Evolutionary conservation across 2,329 filamentous ascomycete genomes (phyloP).

Genomic region (Monosporascus sp.): DNA sequence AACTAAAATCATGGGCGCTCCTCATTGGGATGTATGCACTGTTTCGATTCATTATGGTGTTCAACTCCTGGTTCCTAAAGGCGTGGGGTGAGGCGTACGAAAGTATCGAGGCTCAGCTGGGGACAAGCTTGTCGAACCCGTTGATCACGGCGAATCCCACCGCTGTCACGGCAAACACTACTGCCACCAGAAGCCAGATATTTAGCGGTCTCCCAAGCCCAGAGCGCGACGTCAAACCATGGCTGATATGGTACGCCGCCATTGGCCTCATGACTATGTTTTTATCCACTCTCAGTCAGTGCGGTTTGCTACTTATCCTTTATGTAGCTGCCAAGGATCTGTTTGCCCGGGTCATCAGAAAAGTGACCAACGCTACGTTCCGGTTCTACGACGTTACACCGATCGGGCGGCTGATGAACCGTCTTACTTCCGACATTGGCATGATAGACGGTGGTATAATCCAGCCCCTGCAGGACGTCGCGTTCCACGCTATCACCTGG

Average conservation of each 20-base stretch:
- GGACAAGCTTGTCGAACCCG: constrained; percentile 3
- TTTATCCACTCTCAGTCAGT: constrained; percentile 54
- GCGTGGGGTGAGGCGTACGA: constrained; percentile 77
- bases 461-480: constrained; percentile 63
- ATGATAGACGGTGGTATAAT: constrained; percentile 86
- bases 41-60: constrained; percentile 60
- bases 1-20: constrained; percentile 64
- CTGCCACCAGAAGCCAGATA: constrained; percentile 17
- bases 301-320: constrained; percentile 69
- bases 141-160: not conserved
- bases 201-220: constrained; percentile 60
- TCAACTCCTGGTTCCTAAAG: constrained; percentile 76
- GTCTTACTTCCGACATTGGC: constrained; percentile 83
- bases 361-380: constrained; percentile 75
- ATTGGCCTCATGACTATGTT: constrained; percentile 59
- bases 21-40: constrained; percentile 57
- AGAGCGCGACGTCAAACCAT: constrained; percentile 60
- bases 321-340: constrained; percentile 72
- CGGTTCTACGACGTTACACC: constrained; percentile 89
- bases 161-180: not conserved
- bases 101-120: constrained; percentile 13
- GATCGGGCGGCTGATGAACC: constrained; percentile 85
- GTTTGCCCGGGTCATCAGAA: constrained; percentile 66
- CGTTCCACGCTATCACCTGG: constrained; percentile 67
- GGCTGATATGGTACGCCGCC: constrained; percentile 65